phyloP scores from a whole-genome alignment of 1,139 yeast genomes.

The Blastobotrys ciferrii region DNA sequence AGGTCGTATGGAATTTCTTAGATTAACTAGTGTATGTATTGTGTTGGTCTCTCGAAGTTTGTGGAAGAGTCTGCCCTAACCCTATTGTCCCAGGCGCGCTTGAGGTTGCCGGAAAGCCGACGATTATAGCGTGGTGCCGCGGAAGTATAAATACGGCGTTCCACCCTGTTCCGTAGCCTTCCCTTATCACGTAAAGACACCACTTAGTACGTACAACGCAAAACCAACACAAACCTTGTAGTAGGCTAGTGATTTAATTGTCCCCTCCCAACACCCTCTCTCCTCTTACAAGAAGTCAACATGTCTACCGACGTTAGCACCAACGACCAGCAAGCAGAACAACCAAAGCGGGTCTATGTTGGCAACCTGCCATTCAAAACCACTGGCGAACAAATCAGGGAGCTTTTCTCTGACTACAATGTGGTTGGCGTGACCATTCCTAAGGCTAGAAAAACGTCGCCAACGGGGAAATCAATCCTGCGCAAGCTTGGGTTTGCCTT shows the following conservation, averaged over 20 bases:
- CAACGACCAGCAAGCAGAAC: constrained; percentile 9
- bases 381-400: constrained; percentile 28
- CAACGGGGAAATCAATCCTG: constrained; percentile 21
- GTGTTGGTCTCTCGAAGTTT: no score
- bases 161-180: not conserved
- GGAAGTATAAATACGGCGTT: not conserved
- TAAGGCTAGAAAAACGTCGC: constrained; percentile 16
- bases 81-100: not conserved
- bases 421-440: constrained; percentile 22
- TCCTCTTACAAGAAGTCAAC: not conserved
- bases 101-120: not conserved
- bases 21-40: no score
- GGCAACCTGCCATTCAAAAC: constrained; percentile 37
- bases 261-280: not conserved
- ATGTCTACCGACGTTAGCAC: constrained; percentile 9
- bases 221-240: not conserved
- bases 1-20: no score
- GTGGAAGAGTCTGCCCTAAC: no score
- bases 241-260: not conserved
- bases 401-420: constrained; percentile 22
- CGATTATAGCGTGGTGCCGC: not conserved
- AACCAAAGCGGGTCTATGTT: constrained; percentile 29
- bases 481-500: constrained; percentile 62
- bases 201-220: not conserved
- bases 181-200: not conserved